A percentile compares a stretch with the other conserved stretches of the same genome.
Conservation (phyloP, 73 alveolate species). For the Tetrahymena elliotti region DNA sequence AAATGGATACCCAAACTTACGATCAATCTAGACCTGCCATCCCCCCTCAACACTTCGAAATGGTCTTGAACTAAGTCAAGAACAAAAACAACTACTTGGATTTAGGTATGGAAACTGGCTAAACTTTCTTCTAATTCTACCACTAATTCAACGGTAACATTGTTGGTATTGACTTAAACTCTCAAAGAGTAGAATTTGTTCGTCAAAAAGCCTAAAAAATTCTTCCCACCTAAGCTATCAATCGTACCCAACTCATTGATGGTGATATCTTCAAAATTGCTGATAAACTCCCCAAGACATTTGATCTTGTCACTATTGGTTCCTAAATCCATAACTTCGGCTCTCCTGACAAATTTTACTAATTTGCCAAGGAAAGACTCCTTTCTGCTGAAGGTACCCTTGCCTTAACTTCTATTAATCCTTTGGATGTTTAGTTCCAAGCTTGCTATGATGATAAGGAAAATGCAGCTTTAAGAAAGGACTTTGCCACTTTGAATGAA, state of each 20-base stretch:
- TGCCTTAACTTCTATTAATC: background rate
- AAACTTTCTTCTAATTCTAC: background rate
- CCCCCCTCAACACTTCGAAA: background rate
- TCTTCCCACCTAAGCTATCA: background rate
- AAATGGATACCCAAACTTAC: background rate
- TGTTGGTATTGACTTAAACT: background rate
- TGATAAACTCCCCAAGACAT: background rate
- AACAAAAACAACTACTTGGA: background rate
- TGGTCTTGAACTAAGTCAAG: background rate
- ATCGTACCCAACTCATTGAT: background rate
- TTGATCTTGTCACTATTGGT: background rate
- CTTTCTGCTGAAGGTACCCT: background rate
- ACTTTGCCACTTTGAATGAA: background rate
- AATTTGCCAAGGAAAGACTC: background rate
- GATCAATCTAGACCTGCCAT: background rate
- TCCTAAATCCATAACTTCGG: background rate
- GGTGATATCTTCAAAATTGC: background rate
- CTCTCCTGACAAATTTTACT: background rate
- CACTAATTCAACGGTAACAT: background rate
- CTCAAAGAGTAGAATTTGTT: background rate
- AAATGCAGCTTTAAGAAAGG: background rate
- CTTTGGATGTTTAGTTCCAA: background rate
- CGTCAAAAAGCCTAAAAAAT: background rate
- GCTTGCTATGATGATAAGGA: background rate
- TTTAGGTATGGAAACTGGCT: background rate